A percentile compares a stretch with the other conserved stretches of the same genome.
phyloP scores from a whole-genome alignment of 768 basidiomycete genomes.

The Sporobolomyces roseus region DNA sequence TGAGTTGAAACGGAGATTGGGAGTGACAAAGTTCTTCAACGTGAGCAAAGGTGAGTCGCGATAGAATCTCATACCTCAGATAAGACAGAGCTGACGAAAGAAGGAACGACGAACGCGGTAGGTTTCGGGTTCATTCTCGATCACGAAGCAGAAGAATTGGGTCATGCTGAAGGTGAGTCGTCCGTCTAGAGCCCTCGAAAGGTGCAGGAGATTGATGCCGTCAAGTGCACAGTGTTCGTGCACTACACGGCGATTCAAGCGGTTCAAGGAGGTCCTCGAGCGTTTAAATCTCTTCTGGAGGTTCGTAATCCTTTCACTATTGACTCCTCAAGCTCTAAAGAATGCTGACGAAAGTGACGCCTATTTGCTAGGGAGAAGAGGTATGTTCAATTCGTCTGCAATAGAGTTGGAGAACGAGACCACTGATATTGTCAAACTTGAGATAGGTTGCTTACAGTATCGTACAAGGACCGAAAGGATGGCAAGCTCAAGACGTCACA shows the following conservation, averaged over 20 bases:
- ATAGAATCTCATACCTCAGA: neutral
- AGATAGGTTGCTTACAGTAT: constrained; percentile 22
- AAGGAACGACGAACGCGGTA: neutral
- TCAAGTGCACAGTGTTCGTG: constrained; percentile 22
- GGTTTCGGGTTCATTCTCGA: constrained; percentile 39
- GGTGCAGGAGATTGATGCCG: neutral
- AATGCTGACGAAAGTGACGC: neutral
- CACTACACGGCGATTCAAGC: constrained; percentile 31
- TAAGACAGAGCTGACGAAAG: neutral
- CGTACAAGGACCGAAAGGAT: constrained; percentile 23
- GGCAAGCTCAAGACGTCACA: constrained; percentile 31
- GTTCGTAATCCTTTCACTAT: constrained; percentile 2
- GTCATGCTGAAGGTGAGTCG: constrained; percentile 19
- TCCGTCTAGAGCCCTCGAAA: neutral
- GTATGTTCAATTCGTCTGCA: no score
- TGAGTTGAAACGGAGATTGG: neutral
- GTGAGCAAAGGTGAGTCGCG: constrained; percentile 21
- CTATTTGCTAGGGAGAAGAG: constrained; percentile 13
- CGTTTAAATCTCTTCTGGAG: constrained; percentile 27
- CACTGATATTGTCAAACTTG: no score
- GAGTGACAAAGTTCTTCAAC: constrained; percentile 37
- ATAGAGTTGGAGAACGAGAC: no score
- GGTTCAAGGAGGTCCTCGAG: constrained; percentile 12
- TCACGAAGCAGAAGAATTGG: constrained; percentile 6
- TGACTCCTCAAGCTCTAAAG: neutral